Evolutionary conservation across 768 basidiomycete genomes (phyloP), one percentile per base, ranked within the genome.

Genomic region (Termitomyces sp.): DNA sequence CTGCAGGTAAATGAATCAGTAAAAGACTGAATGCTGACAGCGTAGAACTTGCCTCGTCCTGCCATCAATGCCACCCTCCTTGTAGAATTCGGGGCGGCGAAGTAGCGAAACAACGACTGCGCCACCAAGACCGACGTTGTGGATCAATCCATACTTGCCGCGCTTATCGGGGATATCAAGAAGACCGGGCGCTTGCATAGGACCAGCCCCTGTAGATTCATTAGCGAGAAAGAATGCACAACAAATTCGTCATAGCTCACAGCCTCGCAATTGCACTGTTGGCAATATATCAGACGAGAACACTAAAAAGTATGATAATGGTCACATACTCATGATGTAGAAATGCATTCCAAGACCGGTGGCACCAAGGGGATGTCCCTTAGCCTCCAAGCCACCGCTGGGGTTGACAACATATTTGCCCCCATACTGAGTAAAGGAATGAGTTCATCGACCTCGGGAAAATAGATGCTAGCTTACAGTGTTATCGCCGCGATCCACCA

Each of bases 311-410:
- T 0, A 43, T 9, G 21, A 21, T 22, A 7, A 44, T 19, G 48
- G 15, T 4, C 17, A 68, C 84, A 42, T 64, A 87, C 87, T 90
- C 62, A 84, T 80, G 58, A 91, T 87, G 64, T 89, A 91, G 69
- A 90, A 90, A 65, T 92, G 89, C 90, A 91, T 91, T 26, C 86
- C 89, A 14, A 92, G 71, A 2, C 90, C 90, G 17, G 87, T 90
- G 1, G 90, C 88, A 38, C 90, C 89, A 19, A 92, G 77, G 2
- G 91, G 90, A 64, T 93, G 89, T 2, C 91, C 91, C 65, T 92
- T 93, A n/a, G 89, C 88, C 65, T 93, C 88, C 15, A 93, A 77
- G 0, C 91, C 91, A 24, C 91, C 91, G 49, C 85, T 88, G 0
- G 91, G 88, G 60, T 93, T 93, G 35, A 93, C 71, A 17, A 93